Conservation (phyloP, 164 flowering plant genomes). For the Berberis thunbergii region DNA sequence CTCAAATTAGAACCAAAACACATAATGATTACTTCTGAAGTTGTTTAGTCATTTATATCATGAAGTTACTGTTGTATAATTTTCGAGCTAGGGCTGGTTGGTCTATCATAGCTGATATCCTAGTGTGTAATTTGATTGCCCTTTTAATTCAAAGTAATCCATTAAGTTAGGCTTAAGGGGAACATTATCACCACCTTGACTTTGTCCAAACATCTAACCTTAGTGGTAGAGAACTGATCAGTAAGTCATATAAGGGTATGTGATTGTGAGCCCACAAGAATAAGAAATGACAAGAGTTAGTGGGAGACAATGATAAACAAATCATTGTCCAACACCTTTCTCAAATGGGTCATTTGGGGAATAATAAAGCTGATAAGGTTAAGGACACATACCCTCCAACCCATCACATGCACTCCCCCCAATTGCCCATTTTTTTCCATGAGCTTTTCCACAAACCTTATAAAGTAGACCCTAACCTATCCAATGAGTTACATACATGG, state of each 20-base stretch:
- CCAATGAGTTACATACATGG: no score
- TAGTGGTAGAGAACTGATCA: not conserved
- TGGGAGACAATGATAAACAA: slow-evolving; percentile 22
- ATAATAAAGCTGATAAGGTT: not conserved
- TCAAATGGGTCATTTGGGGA: no score
- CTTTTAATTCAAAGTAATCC: no score
- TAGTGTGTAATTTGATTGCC: no score
- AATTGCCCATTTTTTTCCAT: not conserved
- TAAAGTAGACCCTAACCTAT: not conserved
- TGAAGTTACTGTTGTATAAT: no score
- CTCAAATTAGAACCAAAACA: no score
- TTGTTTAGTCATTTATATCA: no score
- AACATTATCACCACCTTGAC: not conserved
- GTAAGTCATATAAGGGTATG: not conserved
- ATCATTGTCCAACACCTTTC: slow-evolving; percentile 8
- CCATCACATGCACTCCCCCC: slow-evolving; percentile 22
- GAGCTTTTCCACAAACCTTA: slow-evolving; percentile 1
- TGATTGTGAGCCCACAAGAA: not conserved
- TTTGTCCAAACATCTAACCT: not conserved
- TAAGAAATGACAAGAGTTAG: slow-evolving; percentile 7
- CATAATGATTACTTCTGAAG: no score
- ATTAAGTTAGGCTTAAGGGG: no score
- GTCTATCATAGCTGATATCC: no score
- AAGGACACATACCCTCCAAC: slow-evolving; percentile 10
- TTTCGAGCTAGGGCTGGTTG: no score